Base-by-base conservation (phyloP, 208 protist species). In the Leishmania tropica region DNA sequence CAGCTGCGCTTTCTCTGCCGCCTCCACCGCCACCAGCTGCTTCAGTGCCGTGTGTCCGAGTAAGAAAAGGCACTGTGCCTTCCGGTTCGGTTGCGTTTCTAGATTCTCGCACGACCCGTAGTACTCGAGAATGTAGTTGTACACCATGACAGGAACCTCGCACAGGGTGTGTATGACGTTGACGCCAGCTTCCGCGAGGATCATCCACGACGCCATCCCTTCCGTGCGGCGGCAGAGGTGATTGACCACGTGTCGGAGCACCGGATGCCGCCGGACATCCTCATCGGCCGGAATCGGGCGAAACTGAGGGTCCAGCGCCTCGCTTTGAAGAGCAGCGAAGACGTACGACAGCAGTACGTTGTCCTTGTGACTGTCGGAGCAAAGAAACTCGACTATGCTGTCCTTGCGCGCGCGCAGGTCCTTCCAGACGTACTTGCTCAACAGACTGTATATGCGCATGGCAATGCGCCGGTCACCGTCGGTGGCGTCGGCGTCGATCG, bases 371-470 rank as follows among this genome's bases (percentile, higher is more conserved):
- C n/a, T 65, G 68, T 80, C 79, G 53, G 89, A 86, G 56, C 83
- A 79, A 31, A 98, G 87, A 79, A 95, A 95, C 28, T 93, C 89
- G 5, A 94, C 76, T 64, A 98, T 90, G 83, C 81, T 93, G 35
- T 94, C 92, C 88, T 88, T 90, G 64, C 95, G 88, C 42, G 75
- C 79, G 62, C 85, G 84, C 64, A 98, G 76, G 75, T 96, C 93
- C 71, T 89, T 90, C 89, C 89, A 94, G 75, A 87, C 84, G 78
- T 92, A 90, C 64, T 90, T 91, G 77, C 89, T 91, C n/a, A 98
- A 81, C 54, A 98, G 68, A 70, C 92, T 95, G 88, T 97, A 98
- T 60, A 98, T 83, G 40, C 91, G 91, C 92, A 97, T 96, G n/a
- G 95, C 95, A 37, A 90, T 93, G 5, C 95, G 92, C 35, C 91